Percentiles rank a stretch among this genome's conserved stretches.
Conservation (phyloP, 257 asterid genomes). For the Jasminum sambac region DNA sequence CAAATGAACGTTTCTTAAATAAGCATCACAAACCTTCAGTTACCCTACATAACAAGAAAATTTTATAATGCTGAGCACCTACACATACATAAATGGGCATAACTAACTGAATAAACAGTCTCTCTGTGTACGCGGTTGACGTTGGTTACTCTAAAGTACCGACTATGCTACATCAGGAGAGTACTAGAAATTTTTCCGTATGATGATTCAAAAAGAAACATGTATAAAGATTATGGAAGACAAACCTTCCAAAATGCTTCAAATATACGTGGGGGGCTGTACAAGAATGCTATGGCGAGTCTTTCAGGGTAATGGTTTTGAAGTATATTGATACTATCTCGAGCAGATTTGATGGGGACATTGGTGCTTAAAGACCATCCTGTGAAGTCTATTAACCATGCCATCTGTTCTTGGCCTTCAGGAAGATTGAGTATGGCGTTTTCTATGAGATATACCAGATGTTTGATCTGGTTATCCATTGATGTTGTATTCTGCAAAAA, state of each 20-base stretch:
- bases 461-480: slow-evolving; percentile 78
- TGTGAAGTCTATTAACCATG: slow-evolving; percentile 92
- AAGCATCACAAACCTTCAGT: background rate
- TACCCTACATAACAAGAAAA: background rate
- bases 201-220: background rate
- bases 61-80: too few species aligned
- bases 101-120: too few species aligned
- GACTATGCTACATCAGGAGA: too few species aligned
- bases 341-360: slow-evolving; percentile 81
- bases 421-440: slow-evolving; percentile 93
- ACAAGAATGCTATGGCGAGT: slow-evolving; percentile 75
- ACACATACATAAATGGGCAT: too few species aligned
- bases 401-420: slow-evolving; percentile 90
- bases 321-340: slow-evolving; percentile 68
- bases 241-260: slow-evolving; percentile 97
- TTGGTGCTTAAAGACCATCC: slow-evolving; percentile 81
- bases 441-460: slow-evolving; percentile 85
- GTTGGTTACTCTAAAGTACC: too few species aligned
- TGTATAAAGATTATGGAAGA: slow-evolving; percentile 1
- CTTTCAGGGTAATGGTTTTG: slow-evolving; percentile 95
- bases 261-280: slow-evolving; percentile 86
- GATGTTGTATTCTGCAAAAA: slow-evolving; percentile 73
- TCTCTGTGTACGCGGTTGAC: too few species aligned
- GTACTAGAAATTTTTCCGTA: too few species aligned
- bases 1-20: background rate